Evolutionary conservation across 768 basidiomycete genomes (phyloP), one percentile per base, ranked within the genome.

Genomic region (Fistulinella prunicolor): DNA sequence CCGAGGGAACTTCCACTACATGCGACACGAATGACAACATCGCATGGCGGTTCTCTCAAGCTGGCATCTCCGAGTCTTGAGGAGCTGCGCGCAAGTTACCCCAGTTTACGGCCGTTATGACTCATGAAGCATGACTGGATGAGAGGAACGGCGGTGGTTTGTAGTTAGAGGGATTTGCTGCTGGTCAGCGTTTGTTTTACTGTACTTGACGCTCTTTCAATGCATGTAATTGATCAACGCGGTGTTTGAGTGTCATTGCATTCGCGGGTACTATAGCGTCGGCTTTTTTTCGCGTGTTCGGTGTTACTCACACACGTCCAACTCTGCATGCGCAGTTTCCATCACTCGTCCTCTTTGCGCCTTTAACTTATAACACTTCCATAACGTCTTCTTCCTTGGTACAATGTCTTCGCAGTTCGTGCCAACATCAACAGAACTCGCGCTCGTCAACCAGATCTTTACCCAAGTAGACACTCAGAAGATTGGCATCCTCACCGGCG

Each of bases 401-500:
- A 50, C 45, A 41, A 79, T 78, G 78, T 52, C 76, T 42, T 50
- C 58, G 6, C 62, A 64, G 39, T 78, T 80, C 61, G 65, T 67
- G 43, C 74, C 79, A 30, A 73, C 80, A 20, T 65, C 73, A 3
- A 55, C 62, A 48, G 79, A 80, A 55, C 65, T 80, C 42, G 73
- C 79, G 19, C 77, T 92, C 54, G 85, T 86, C 46, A 75, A 80
- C 59, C 79, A 83, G 59, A 84, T 93, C 66, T 91, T 92, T 60
- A 65, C 72, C 37, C 75, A 81, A 54, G 80, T 80, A 19, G 93
- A 94, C 71, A 71, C 84, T 3, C 81, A 90, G 70, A 86, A 86
- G 65, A 75, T 86, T 47, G 90, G 90, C 35, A 80, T 91, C 54
- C 72, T 95, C 64, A 89, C 90, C 14, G 94, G 94, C 60, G 93